Percentiles rank a stretch among this genome's conserved stretches.
These are phyloP conservation scores for Kodamaea ohmeri DNA, from an alignment of 1,139 yeast species.

Conservation along the genomic window DNA sequence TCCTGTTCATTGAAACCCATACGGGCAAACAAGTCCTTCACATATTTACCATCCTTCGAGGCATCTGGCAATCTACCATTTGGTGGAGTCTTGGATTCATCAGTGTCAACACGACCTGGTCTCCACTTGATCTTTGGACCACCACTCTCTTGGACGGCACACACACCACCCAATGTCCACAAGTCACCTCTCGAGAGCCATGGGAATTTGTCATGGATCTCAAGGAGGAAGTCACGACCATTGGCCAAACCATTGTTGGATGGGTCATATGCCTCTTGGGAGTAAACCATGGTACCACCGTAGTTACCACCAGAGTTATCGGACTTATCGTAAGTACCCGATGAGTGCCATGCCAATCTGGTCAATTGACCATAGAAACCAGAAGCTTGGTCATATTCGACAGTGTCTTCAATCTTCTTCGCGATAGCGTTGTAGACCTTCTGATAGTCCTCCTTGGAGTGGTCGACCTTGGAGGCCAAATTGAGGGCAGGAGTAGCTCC, in stretches of 20 bases:
- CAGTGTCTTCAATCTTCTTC: slow-evolving; percentile 66
- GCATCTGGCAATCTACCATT: slow-evolving; percentile 85
- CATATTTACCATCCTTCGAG: slow-evolving; percentile 62
- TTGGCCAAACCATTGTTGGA: slow-evolving; percentile 72
- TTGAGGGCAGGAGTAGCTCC: slow-evolving; percentile 22
- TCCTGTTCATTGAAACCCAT: slow-evolving; percentile 81
- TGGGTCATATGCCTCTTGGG: slow-evolving; percentile 64
- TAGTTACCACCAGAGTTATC: slow-evolving; percentile 72
- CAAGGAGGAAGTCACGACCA: slow-evolving; percentile 63
- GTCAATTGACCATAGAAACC: slow-evolving; percentile 65
- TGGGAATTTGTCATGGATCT: slow-evolving; percentile 60
- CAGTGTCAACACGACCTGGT: slow-evolving; percentile 70
- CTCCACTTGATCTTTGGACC: slow-evolving; percentile 90
- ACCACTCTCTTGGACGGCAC: slow-evolving; percentile 78
- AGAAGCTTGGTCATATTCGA: slow-evolving; percentile 69
- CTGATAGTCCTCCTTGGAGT: slow-evolving; percentile 60
- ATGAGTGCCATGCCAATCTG: slow-evolving; percentile 74
- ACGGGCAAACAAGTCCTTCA: slow-evolving; percentile 58
- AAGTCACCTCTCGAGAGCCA: slow-evolving; percentile 87
- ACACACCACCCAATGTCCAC: slow-evolving; percentile 85
- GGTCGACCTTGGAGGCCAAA: slow-evolving; percentile 24
- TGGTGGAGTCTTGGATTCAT: slow-evolving; percentile 47
- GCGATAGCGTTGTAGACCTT: slow-evolving; percentile 80
- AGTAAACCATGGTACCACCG: slow-evolving; percentile 79
- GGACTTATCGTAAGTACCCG: slow-evolving; percentile 64